Conservation (phyloP, 2,329 filamentous ascomycete genomes). For the Aspergillus calidoustus region DNA sequence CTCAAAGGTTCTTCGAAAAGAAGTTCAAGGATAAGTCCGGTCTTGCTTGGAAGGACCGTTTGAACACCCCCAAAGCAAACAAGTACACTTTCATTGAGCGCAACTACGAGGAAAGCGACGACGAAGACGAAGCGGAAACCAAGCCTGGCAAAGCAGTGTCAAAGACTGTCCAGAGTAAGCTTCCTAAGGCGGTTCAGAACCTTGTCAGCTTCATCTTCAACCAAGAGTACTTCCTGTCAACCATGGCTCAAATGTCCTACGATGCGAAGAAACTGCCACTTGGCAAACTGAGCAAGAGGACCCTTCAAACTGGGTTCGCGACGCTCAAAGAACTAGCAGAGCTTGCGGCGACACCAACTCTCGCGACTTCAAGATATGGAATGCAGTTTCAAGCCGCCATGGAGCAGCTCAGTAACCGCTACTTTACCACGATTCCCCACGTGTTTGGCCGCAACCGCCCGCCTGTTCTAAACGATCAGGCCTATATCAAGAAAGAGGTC, state of each 20-base stretch:
- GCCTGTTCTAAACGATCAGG: slow-evolving; percentile 64
- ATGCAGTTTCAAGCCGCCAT: slow-evolving; percentile 49
- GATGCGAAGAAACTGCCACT: slow-evolving; percentile 73
- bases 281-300: slow-evolving; percentile 80
- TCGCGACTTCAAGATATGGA: slow-evolving; percentile 53
- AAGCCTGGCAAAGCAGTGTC: slow-evolving; percentile 43
- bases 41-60: slow-evolving; percentile 55
- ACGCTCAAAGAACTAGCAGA: slow-evolving; percentile 75
- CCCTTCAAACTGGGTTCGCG: slow-evolving; percentile 75
- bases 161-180: slow-evolving; percentile 57
- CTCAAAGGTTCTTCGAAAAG: slow-evolving; percentile 53
- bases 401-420: slow-evolving; percentile 73
- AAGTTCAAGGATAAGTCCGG: slow-evolving; percentile 65
- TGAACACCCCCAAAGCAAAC: slow-evolving; percentile 54
- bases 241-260: slow-evolving; percentile 49
- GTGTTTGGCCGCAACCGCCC: slow-evolving; percentile 75
- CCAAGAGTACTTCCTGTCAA: slow-evolving; percentile 68
- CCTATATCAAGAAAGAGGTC: slow-evolving; percentile 73
- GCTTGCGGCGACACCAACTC: slow-evolving; percentile 60
- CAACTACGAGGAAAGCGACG: slow-evolving; percentile 68
- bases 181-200: slow-evolving; percentile 65
- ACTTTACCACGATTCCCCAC: slow-evolving; percentile 83
- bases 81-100: slow-evolving; percentile 81
- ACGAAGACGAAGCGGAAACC: slow-evolving; percentile 45
- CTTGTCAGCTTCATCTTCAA: slow-evolving; percentile 87